Percentiles rank a stretch among this genome's conserved stretches.
Evolutionary conservation across 192 early-diverging fungal genomes (phyloP).

Genomic region (Pilaira anomala): DNA sequence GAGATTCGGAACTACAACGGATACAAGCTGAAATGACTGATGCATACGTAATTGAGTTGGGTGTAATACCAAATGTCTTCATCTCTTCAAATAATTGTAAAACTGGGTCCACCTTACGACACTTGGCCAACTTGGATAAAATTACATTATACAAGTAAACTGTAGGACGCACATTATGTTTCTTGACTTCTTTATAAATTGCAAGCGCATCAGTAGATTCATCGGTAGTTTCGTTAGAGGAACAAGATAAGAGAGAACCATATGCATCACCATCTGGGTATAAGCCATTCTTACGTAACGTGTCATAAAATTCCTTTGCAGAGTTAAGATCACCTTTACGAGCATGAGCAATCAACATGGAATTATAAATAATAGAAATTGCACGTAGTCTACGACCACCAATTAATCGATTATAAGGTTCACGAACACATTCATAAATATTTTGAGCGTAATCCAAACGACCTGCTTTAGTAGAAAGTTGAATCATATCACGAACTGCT

Average conservation of each 20-base stretch:
- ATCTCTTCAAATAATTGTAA: slow-evolving; percentile 54
- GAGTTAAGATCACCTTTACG: slow-evolving; percentile 37
- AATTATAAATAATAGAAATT: slow-evolving; percentile 25
- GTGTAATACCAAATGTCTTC: slow-evolving; percentile 42
- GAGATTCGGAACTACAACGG: slow-evolving; percentile 44
- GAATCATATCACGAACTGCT: slow-evolving; percentile 34
- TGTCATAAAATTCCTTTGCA: slow-evolving; percentile 49
- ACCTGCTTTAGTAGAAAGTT: slow-evolving; percentile 21
- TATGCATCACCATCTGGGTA: slow-evolving; percentile 51
- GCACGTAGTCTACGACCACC: neutral
- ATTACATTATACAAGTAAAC: slow-evolving; percentile 59
- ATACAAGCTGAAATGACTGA: slow-evolving; percentile 56
- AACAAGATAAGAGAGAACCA: slow-evolving; percentile 46
- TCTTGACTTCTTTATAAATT: slow-evolving; percentile 53
- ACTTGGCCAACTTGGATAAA: slow-evolving; percentile 54
- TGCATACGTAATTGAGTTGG: slow-evolving; percentile 57
- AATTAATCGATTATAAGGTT: slow-evolving; percentile 6
- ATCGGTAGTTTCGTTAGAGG: slow-evolving; percentile 39
- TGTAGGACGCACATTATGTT: slow-evolving; percentile 45
- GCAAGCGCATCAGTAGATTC: slow-evolving; percentile 45
- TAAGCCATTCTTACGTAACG: neutral
- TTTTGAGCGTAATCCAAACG: slow-evolving; percentile 14
- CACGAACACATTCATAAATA: slow-evolving; percentile 17
- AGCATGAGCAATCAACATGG: slow-evolving; percentile 48
- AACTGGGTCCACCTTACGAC: slow-evolving; percentile 47